Percentiles rank a stretch among this genome's conserved stretches.
Conservation (phyloP, 2,329 filamentous ascomycete genomes). For the Colletotrichum sojae region DNA sequence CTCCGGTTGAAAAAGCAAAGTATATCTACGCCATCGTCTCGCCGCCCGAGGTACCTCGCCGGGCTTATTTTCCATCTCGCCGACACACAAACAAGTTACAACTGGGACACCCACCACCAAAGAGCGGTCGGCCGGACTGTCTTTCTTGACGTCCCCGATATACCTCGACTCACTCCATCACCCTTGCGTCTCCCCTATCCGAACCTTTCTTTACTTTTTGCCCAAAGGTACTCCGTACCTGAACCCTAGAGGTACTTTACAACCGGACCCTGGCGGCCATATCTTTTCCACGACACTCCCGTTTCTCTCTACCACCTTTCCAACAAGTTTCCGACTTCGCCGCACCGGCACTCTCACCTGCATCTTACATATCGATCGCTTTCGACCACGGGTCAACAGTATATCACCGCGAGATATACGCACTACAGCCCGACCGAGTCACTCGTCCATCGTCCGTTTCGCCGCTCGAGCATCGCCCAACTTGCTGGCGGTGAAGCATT, state of each 20-base stretch:
- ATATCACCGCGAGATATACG: not conserved
- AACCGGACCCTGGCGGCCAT: slow-evolving; percentile 38
- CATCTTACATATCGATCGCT: not conserved
- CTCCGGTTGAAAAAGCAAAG: too few species aligned
- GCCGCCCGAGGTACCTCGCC: slow-evolving; percentile 6
- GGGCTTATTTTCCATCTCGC: not conserved
- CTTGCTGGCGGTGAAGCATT: slow-evolving; percentile 11
- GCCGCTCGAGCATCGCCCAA: slow-evolving; percentile 9
- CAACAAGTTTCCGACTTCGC: not conserved
- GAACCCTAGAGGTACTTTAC: slow-evolving; percentile 1
- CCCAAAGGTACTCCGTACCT: too few species aligned
- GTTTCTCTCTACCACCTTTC: not conserved
- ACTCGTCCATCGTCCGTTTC: not conserved
- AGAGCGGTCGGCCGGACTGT: slow-evolving; percentile 6
- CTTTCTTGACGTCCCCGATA: not conserved
- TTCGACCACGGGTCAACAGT: not conserved
- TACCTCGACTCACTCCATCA: too few species aligned
- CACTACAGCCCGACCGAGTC: not conserved
- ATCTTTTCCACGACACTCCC: not conserved
- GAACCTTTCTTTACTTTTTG: slow-evolving; percentile 17
- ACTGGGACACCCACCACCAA: not conserved
- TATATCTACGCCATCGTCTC: too few species aligned
- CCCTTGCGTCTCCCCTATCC: too few species aligned
- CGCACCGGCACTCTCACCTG: slow-evolving; percentile 1
- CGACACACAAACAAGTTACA: not conserved